Conservation (phyloP, 257 asterid genomes). For the Forsythia viridissima region DNA sequence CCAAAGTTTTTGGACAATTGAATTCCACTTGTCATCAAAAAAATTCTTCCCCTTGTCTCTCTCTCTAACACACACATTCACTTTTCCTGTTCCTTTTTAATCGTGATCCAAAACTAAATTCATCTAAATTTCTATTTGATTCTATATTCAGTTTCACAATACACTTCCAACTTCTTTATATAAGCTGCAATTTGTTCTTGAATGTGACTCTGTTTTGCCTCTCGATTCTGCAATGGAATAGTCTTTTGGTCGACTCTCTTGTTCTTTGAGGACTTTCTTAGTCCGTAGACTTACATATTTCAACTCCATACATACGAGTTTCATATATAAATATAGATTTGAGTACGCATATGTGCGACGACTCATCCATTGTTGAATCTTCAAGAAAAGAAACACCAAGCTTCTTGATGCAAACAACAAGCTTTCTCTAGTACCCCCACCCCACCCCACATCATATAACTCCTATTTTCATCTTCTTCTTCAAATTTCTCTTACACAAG, state of each 20-base stretch:
- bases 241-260: not conserved
- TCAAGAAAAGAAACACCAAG: too few species aligned
- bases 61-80: not conserved
- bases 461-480: not conserved
- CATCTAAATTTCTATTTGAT: too few species aligned
- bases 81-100: not conserved
- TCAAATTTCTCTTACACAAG: not conserved
- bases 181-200: not conserved
- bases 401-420: too few species aligned
- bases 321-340: too few species aligned
- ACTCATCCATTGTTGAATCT: too few species aligned
- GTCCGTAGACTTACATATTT: not conserved
- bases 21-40: not conserved
- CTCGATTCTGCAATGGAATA: not conserved
- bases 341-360: not conserved
- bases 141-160: not conserved
- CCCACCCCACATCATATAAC: not conserved
- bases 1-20: not conserved
- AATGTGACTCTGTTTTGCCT: not conserved
- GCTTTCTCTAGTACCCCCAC: not conserved
- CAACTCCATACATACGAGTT: too few species aligned
- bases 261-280: not conserved
- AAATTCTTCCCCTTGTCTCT: not conserved
- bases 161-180: too few species aligned
- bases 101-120: not conserved